A percentile compares a stretch with the other conserved stretches of the same genome.
Evolutionary conservation across 495 filamentous ascomycete species (phyloP).

Genomic region (Xylaria scruposa): DNA sequence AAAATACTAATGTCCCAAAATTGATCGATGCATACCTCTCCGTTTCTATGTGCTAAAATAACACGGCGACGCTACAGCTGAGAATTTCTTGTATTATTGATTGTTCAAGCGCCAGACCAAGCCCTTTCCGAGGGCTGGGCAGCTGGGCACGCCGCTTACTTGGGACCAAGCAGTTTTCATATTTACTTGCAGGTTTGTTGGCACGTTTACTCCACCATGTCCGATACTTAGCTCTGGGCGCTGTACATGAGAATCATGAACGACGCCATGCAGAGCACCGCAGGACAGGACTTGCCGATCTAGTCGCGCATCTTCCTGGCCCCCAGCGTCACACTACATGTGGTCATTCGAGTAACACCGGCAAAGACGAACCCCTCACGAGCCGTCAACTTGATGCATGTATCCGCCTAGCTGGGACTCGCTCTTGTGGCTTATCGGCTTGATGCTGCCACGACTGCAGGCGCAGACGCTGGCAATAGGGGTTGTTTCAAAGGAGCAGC

Average conservation of each 20-base stretch:
- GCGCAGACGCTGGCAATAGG: conserved; percentile 1
- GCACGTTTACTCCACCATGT: background rate
- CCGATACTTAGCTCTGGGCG: background rate
- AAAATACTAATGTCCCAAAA: background rate
- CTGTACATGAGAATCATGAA: background rate
- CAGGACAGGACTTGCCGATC: conserved; percentile 16
- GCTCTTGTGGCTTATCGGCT: conserved; percentile 8
- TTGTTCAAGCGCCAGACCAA: background rate
- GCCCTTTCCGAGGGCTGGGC: conserved; percentile 3
- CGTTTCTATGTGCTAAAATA: background rate
- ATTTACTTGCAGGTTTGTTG: background rate
- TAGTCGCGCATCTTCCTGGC: background rate
- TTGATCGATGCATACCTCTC: background rate
- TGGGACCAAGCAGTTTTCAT: background rate
- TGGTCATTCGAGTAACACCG: conserved; percentile 12
- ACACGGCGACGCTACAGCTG: background rate
- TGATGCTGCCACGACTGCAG: background rate
- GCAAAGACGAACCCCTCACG: conserved; percentile 13
- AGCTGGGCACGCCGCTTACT: background rate
- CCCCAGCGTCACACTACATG: conserved; percentile 1
- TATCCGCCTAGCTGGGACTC: conserved; percentile 24
- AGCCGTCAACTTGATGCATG: conserved; percentile 21
- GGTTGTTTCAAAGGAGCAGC: background rate
- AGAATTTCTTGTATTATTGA: conserved; percentile 1
- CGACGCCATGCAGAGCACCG: conserved; percentile 1